Evolutionary conservation across 1,284 basidiomycete species (phyloP).

Genomic region (Microbotryomycetes sp.): DNA sequence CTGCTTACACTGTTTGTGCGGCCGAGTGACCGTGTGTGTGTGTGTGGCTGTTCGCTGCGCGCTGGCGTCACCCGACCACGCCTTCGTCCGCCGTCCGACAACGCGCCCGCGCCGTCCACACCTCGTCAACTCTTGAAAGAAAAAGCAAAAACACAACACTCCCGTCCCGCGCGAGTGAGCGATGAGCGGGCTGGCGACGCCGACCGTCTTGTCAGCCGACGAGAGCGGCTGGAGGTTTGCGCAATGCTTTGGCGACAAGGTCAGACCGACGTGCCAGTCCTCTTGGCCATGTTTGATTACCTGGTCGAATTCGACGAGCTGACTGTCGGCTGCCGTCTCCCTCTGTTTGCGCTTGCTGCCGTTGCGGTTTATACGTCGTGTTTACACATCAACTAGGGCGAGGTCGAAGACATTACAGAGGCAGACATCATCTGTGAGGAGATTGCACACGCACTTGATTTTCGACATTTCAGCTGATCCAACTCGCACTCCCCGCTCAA

Average conservation of each 20-base stretch:
- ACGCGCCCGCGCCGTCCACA: neutral
- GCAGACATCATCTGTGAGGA: conserved; percentile 81
- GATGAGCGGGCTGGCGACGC: conserved; percentile 2
- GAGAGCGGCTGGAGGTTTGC: conserved; percentile 94
- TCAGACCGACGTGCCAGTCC: conserved; percentile 39
- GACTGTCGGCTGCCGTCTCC: neutral
- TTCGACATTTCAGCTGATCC: neutral
- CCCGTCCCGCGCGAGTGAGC: no score
- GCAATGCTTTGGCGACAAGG: conserved; percentile 99
- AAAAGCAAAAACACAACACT: no score
- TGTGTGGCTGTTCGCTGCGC: neutral
- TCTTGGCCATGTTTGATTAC: neutral
- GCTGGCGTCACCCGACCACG: neutral
- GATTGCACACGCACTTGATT: neutral
- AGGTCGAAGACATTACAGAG: conserved; percentile 99
- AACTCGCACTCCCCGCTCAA: neutral
- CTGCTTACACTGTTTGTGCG: no score
- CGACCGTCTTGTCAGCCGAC: conserved; percentile 49
- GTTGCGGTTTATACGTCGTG: no score
- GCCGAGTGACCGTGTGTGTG: no score
- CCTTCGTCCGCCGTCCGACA: neutral
- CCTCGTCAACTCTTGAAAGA: neutral
- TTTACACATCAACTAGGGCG: conserved; percentile 34
- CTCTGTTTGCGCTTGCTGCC: no score
- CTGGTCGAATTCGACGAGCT: neutral